Evolutionary conservation across 352 stramenopile species (phyloP).

Genomic region (Phytophthora megakarya): DNA sequence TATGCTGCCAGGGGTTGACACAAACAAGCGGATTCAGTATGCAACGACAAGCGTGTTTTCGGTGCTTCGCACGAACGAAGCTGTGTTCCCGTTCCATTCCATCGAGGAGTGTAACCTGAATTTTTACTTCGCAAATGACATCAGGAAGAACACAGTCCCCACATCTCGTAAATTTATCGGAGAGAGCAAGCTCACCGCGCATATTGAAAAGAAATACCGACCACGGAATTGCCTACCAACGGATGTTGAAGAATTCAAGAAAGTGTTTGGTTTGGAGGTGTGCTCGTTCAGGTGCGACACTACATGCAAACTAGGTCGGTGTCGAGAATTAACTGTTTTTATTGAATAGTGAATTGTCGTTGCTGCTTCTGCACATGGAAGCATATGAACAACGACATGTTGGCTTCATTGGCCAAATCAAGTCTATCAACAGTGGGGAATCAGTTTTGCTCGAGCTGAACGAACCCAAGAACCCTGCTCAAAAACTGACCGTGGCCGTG

Average conservation of each 20-base stretch:
- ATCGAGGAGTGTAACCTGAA: constrained; percentile 48
- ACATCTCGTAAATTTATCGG: constrained; percentile 12
- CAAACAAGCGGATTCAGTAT: constrained; percentile 40
- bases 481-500: constrained; percentile 28
- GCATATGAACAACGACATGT: constrained; percentile 37
- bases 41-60: constrained; percentile 50
- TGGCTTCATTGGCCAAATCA: constrained; percentile 34
- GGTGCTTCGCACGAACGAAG: constrained; percentile 44
- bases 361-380: constrained; percentile 25
- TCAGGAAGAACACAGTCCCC: constrained; percentile 30
- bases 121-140: constrained; percentile 38
- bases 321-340: constrained; percentile 4
- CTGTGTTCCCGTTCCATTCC: constrained; percentile 35
- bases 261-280: constrained; percentile 27
- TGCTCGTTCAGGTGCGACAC: constrained; percentile 36
- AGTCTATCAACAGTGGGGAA: constrained; percentile 2
- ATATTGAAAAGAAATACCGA: constrained; percentile 39
- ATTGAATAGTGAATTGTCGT: constrained; percentile 27
- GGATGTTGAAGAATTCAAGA: constrained; percentile 28
- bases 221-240: constrained; percentile 29
- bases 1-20: constrained; percentile 6
- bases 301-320: not conserved
- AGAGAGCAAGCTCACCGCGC: constrained; percentile 30
- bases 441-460: constrained; percentile 29
- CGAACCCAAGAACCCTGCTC: constrained; percentile 22